phyloP scores from a whole-genome alignment of 768 basidiomycete species.

The Gloeopeniophorella convolvens region DNA sequence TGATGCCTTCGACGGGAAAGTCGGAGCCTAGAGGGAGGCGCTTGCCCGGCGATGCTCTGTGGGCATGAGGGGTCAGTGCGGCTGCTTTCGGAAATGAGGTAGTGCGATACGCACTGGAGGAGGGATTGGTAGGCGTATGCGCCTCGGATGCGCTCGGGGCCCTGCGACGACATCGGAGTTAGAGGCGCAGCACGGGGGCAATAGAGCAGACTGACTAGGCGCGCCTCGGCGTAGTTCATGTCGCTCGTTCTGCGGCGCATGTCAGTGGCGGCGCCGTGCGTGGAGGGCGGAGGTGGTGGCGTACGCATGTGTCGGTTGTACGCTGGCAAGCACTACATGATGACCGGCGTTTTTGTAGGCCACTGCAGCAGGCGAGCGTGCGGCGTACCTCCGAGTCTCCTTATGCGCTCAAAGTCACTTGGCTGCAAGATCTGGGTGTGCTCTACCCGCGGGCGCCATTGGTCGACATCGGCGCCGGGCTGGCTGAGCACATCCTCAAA shows the following conservation, averaged over 20 bases:
- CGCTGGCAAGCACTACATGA: slow-evolving; percentile 77
- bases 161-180: slow-evolving; percentile 37
- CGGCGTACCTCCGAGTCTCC: slow-evolving; percentile 61
- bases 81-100: neutral
- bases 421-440: slow-evolving; percentile 84
- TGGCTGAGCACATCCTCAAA: slow-evolving; percentile 51
- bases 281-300: slow-evolving; percentile 26
- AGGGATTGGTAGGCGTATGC: slow-evolving; percentile 88
- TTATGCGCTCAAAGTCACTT: slow-evolving; percentile 63
- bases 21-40: slow-evolving; percentile 83
- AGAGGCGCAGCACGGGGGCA: neutral
- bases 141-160: slow-evolving; percentile 72
- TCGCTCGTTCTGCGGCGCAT: slow-evolving; percentile 58
- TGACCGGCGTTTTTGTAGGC: slow-evolving; percentile 4
- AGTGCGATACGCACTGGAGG: slow-evolving; percentile 44
- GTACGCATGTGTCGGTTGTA: slow-evolving; percentile 90
- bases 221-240: slow-evolving; percentile 86
- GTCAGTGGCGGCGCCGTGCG: neutral
- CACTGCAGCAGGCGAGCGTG: too few species aligned
- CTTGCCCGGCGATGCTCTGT: slow-evolving; percentile 43
- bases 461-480: slow-evolving; percentile 30
- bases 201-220: slow-evolving; percentile 44
- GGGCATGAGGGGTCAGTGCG: neutral
- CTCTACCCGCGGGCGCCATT: slow-evolving; percentile 76
- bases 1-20: slow-evolving; percentile 89